Conservation (phyloP, 2,329 filamentous ascomycete species). For the Myriosclerotinia scirpicola region DNA sequence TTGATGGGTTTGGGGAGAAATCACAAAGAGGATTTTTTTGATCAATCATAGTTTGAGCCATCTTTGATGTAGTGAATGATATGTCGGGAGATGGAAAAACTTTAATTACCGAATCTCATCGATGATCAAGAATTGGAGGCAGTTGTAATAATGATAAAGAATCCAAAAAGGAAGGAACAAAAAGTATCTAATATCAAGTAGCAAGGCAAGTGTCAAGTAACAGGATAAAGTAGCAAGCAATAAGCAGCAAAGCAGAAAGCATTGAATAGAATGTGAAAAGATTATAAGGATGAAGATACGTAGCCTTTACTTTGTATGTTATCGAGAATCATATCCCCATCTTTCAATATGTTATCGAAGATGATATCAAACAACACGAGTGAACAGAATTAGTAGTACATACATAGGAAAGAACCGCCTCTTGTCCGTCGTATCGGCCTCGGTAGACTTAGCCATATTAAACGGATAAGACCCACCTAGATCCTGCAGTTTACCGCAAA, state of each 20-base stretch:
- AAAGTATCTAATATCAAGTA: neutral
- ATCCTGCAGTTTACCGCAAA: slow-evolving; percentile 19
- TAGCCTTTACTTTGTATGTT: neutral
- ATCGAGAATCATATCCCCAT: neutral
- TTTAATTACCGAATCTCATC: neutral
- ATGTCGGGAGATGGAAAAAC: neutral
- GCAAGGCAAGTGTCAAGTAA: neutral
- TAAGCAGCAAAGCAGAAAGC: neutral
- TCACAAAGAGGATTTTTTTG: neutral
- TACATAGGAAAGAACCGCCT: neutral
- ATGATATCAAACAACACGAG: slow-evolving; percentile 7
- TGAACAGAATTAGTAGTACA: neutral
- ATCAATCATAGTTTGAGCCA: neutral
- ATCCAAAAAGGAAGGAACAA: neutral
- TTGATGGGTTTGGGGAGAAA: slow-evolving; percentile 1
- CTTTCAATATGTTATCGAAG: slow-evolving; percentile 7
- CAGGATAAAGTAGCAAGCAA: neutral
- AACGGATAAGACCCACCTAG: slow-evolving; percentile 13
- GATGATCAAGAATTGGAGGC: neutral
- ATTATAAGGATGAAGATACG: neutral
- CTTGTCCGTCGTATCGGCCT: slow-evolving; percentile 8
- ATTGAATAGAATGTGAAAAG: neutral
- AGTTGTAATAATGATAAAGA: neutral
- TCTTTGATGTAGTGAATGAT: neutral
- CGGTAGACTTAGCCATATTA: slow-evolving; percentile 10